phyloP scores from a whole-genome alignment of 306 rosid species.

The Rosa rugosa region DNA sequence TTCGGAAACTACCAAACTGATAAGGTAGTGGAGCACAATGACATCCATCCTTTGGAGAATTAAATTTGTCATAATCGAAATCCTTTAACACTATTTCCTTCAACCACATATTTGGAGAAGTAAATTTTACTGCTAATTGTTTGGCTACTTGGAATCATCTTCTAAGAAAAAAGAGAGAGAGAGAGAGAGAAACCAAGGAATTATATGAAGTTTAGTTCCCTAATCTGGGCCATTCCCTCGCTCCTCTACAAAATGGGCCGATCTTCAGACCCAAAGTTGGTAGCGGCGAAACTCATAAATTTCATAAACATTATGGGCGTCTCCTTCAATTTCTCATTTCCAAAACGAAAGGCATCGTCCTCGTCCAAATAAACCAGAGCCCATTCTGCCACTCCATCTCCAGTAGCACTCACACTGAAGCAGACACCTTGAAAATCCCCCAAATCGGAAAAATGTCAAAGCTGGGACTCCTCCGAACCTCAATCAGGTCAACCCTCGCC shows the following conservation, averaged over 20 bases:
- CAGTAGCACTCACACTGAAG: background rate
- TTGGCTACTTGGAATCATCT: no score
- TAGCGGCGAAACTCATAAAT: background rate
- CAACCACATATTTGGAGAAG: no score
- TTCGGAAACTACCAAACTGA: no score
- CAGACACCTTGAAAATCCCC: background rate
- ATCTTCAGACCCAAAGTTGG: background rate
- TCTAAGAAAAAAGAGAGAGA: no score
- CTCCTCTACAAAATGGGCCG: background rate
- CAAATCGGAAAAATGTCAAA: conserved; percentile 30
- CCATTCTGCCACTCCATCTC: background rate
- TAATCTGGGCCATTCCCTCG: background rate
- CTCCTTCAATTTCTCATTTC: background rate
- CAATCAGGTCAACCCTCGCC: conserved; percentile 41
- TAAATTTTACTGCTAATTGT: no score
- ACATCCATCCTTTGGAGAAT: no score
- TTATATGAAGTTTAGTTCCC: no score
- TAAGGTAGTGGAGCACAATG: no score
- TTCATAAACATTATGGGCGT: background rate
- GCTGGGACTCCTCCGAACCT: conserved; percentile 50
- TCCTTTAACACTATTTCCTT: no score
- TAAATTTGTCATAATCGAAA: no score
- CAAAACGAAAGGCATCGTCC: background rate
- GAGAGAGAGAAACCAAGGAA: no score
- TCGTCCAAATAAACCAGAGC: background rate